Evolutionary conservation across 2,329 filamentous ascomycete genomes (phyloP).

Genomic region (Phaeoacremonium minimum): DNA sequence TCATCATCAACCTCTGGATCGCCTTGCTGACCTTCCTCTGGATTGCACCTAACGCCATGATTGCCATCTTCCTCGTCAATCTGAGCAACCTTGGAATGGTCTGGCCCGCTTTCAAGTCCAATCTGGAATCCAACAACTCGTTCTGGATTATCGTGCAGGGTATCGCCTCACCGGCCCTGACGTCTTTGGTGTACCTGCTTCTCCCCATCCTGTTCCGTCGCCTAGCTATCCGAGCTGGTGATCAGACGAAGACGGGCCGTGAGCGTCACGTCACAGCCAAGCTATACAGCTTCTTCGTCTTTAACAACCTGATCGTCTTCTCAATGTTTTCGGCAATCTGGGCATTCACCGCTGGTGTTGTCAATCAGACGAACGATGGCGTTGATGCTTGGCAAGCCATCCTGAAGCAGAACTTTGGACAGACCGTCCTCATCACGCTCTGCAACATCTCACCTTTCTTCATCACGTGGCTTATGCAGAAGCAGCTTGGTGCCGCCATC

Average conservation of each 20-base stretch:
- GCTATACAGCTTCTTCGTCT: constrained; percentile 91
- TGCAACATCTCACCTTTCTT: constrained; percentile 86
- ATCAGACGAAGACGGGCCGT: constrained; percentile 85
- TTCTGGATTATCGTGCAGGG: constrained; percentile 89
- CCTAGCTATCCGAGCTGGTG: constrained; percentile 76
- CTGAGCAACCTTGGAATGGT: constrained; percentile 73
- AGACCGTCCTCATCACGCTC: constrained; percentile 65
- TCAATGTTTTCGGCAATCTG: constrained; percentile 85
- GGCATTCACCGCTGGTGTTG: constrained; percentile 64
- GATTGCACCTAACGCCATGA: constrained; percentile 89
- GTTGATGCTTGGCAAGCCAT: constrained; percentile 67
- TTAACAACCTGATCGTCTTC: constrained; percentile 95
- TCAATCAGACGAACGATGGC: constrained; percentile 51
- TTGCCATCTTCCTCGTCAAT: constrained; percentile 89
- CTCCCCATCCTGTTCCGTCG: constrained; percentile 89
- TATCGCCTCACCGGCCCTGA: constrained; percentile 83
- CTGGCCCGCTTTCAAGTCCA: constrained; percentile 69
- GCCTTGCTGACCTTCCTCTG: constrained; percentile 75
- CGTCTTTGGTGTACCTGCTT: constrained; percentile 80
- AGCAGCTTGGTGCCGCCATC: constrained; percentile 88
- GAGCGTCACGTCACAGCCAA: constrained; percentile 89
- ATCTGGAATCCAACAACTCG: constrained; percentile 56
- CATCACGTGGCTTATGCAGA: constrained; percentile 89
- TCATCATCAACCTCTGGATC: constrained; percentile 84
- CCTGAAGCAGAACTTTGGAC: constrained; percentile 56